These are phyloP conservation scores for Ophiostoma sp. DNA, from an alignment of 2,329 filamentous ascomycete species.

Conservation along the genomic window DNA sequence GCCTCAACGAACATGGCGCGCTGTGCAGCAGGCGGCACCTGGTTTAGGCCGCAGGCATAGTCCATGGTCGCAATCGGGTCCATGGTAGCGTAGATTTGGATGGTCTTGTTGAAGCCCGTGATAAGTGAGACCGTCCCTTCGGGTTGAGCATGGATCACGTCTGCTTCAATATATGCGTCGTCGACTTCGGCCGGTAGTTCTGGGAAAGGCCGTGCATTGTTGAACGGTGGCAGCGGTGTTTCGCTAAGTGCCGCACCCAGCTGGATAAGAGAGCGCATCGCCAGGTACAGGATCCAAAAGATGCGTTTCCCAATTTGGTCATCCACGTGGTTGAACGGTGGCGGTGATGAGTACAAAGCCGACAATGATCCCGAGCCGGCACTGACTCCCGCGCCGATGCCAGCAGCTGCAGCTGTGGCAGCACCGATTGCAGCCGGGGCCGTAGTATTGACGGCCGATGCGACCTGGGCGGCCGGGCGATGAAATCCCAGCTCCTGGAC, in stretches of 20 bases:
- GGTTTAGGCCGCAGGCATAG: slow-evolving; percentile 72
- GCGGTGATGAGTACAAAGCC: slow-evolving; percentile 27
- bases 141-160: slow-evolving; percentile 66
- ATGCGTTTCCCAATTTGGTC: slow-evolving; percentile 71
- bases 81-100: slow-evolving; percentile 75
- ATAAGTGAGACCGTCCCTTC: slow-evolving; percentile 63
- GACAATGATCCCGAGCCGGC: background rate
- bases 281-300: slow-evolving; percentile 78
- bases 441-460: background rate
- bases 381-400: background rate
- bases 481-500: slow-evolving; percentile 62
- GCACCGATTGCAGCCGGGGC: background rate
- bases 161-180: slow-evolving; percentile 70
- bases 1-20: slow-evolving; percentile 66
- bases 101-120: slow-evolving; percentile 74
- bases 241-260: slow-evolving; percentile 67
- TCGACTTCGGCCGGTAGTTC: slow-evolving; percentile 77
- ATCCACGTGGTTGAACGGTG: slow-evolving; percentile 56
- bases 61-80: slow-evolving; percentile 74
- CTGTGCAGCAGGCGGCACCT: slow-evolving; percentile 73
- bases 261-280: slow-evolving; percentile 70
- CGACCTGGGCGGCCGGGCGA: slow-evolving; percentile 34
- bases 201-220: slow-evolving; percentile 69
- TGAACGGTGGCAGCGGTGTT: slow-evolving; percentile 65
- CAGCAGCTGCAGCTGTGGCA: slow-evolving; percentile 1